Evolutionary conservation across 768 basidiomycete species (phyloP).

Genomic region (Baorangia bicolor): DNA sequence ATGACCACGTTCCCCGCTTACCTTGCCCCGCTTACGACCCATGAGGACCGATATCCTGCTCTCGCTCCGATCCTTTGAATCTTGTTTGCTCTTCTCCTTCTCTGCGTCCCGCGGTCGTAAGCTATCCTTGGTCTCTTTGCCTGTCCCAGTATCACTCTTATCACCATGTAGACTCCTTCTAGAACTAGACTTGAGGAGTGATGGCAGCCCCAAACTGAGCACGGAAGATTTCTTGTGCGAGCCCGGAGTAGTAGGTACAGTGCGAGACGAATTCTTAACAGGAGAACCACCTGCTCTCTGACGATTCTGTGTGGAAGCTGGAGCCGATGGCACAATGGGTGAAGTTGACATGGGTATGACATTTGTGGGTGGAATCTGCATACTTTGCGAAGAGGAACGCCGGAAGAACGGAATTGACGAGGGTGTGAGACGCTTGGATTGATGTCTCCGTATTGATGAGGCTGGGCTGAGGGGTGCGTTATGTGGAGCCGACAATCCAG

Average conservation of each 20-base stretch:
- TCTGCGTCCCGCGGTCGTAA: conserved; percentile 41
- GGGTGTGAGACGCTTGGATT: conserved; percentile 78
- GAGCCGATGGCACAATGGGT: conserved; percentile 53
- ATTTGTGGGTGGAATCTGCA: conserved; percentile 59
- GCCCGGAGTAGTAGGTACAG: conserved; percentile 54
- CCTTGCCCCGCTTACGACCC: conserved; percentile 90
- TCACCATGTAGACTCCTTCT: conserved; percentile 74
- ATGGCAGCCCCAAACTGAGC: conserved; percentile 75
- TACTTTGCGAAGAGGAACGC: conserved; percentile 85
- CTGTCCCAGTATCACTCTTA: conserved; percentile 37
- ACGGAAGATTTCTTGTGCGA: conserved; percentile 82
- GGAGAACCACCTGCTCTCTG: conserved; percentile 50
- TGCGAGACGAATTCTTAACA: conserved; percentile 49
- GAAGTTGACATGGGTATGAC: conserved; percentile 42
- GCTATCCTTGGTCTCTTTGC: conserved; percentile 57
- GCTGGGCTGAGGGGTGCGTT: conserved; percentile 70
- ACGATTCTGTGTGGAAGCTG: conserved; percentile 40
- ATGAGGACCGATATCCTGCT: conserved; percentile 86
- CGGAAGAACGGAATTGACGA: conserved; percentile 95
- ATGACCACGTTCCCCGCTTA: conserved; percentile 35
- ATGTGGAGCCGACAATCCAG: conserved; percentile 52
- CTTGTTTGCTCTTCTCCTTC: conserved; percentile 64
- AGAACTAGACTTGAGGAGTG: conserved; percentile 83
- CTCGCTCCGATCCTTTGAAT: conserved; percentile 81
- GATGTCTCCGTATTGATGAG: conserved; percentile 63